Percentiles rank a stretch among this genome's conserved stretches.
These are phyloP conservation scores for Buddleja alternifolia DNA, from an alignment of 257 asterid species.

Conservation along the genomic window DNA sequence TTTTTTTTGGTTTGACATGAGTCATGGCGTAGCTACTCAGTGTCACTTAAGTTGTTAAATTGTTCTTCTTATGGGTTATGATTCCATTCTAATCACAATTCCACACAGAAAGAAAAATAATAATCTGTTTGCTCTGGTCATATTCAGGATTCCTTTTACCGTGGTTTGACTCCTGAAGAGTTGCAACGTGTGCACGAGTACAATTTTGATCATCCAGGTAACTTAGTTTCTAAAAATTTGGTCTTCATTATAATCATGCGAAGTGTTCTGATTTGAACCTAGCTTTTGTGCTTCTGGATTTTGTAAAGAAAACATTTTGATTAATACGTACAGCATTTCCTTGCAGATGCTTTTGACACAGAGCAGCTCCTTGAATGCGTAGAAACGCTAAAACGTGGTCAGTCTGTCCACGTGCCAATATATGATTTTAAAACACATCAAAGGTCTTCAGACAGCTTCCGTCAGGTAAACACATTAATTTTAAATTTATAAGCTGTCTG, in stretches of 20 bases:
- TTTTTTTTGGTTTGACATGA: not conserved
- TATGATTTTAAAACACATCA: conserved; percentile 96
- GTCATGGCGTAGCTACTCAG: not conserved
- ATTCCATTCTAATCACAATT: not conserved
- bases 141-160: conserved; percentile 90
- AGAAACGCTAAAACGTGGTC: conserved; percentile 67
- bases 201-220: conserved; percentile 99
- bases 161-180: conserved; percentile 91
- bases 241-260: not conserved
- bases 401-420: conserved; percentile 85
- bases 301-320: not conserved
- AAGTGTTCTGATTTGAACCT: conserved; percentile 20
- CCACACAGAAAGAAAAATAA: not conserved
- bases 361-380: conserved; percentile 96
- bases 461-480: conserved; percentile 63
- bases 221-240: conserved; percentile 8
- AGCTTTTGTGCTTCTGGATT: conserved; percentile 11
- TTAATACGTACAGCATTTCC: conserved; percentile 21
- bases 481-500: conserved; percentile 9
- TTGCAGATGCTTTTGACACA: conserved; percentile 96
- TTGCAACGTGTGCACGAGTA: conserved; percentile 75
- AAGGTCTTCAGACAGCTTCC: conserved; percentile 81
- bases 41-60: not conserved
- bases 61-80: not conserved
- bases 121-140: conserved; percentile 16